A percentile compares a stretch with the other conserved stretches of the same genome.
phyloP scores from a whole-genome alignment of 2,329 filamentous ascomycete species.

The Fusarium succisae region DNA sequence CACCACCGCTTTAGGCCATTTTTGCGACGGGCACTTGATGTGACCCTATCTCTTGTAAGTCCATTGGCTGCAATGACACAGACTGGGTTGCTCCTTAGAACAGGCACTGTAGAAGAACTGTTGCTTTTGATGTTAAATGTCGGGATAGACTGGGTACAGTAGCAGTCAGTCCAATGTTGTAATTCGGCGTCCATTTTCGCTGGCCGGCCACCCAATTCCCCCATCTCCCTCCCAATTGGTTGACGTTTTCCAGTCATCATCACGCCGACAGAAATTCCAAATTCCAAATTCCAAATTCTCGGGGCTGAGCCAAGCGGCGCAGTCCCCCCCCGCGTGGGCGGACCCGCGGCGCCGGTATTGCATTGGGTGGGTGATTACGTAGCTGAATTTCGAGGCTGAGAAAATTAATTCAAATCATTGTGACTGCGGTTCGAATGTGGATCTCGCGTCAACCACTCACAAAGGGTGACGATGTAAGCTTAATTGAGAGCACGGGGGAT shows the following conservation, averaged over 20 bases:
- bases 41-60: not conserved
- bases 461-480: not conserved
- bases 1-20: not conserved
- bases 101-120: rapidly evolving
- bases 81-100: not conserved
- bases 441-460: not conserved
- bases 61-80: not conserved
- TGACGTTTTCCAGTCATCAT: not conserved
- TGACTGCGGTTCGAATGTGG: conserved; percentile 13
- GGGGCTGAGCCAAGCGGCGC: conserved; percentile 17
- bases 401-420: conserved; percentile 11
- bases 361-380: not conserved
- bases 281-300: conserved; percentile 24
- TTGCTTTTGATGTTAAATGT: not conserved
- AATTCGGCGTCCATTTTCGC: not conserved
- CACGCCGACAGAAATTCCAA: conserved; percentile 7
- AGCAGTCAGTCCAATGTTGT: not conserved
- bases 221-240: not conserved
- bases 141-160: not conserved
- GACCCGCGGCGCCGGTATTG: not conserved
- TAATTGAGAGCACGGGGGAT: not conserved
- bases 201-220: not conserved
- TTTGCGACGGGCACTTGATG: not conserved
- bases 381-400: not conserved
- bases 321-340: not conserved